Evolutionary conservation across 805 yeast genomes (phyloP).

Genomic region (Teunomyces stri): DNA sequence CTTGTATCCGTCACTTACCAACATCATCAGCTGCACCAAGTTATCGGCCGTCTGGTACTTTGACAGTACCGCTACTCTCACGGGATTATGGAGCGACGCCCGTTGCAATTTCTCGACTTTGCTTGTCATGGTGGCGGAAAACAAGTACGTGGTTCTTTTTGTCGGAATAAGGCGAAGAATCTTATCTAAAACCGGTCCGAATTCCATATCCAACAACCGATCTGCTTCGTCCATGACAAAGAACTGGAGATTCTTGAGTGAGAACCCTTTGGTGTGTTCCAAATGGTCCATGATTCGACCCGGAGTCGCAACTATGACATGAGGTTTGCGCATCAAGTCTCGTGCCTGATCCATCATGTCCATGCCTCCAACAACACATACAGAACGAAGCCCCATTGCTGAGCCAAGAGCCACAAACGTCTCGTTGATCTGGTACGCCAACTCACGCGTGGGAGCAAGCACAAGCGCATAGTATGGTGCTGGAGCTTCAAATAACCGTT

Average conservation of each 20-base stretch:
- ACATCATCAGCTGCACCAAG: conserved; percentile 82
- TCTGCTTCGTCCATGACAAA: conserved; percentile 98
- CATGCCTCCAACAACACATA: conserved; percentile 96
- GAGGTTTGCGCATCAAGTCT: conserved; percentile 91
- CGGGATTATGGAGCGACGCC: conserved; percentile 86
- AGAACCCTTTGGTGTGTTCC: conserved; percentile 88
- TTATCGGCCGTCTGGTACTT: conserved; percentile 93
- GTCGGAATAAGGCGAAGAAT: conserved; percentile 81
- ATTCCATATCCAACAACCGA: conserved; percentile 90
- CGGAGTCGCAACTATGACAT: conserved; percentile 92
- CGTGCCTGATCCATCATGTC: conserved; percentile 97
- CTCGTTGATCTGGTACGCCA: conserved; percentile 86
- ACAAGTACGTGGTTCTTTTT: conserved; percentile 78
- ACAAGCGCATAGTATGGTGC: conserved; percentile 87
- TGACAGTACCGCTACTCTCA: conserved; percentile 82
- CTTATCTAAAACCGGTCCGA: conserved; percentile 90
- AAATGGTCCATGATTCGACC: conserved; percentile 92
- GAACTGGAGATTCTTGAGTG: conserved; percentile 71
- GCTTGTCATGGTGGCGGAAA: conserved; percentile 96
- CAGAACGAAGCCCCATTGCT: conserved; percentile 86
- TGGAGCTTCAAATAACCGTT: conserved; percentile 86
- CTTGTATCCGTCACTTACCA: conserved; percentile 89
- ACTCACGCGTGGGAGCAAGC: conserved; percentile 80
- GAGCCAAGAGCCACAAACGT: conserved; percentile 93
- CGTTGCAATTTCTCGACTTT: conserved; percentile 93